Percentiles rank a stretch among this genome's conserved stretches.
These are phyloP conservation scores for Chlorella sp. DNA, from an alignment of 139 green algal genomes.

Conservation along the genomic window DNA sequence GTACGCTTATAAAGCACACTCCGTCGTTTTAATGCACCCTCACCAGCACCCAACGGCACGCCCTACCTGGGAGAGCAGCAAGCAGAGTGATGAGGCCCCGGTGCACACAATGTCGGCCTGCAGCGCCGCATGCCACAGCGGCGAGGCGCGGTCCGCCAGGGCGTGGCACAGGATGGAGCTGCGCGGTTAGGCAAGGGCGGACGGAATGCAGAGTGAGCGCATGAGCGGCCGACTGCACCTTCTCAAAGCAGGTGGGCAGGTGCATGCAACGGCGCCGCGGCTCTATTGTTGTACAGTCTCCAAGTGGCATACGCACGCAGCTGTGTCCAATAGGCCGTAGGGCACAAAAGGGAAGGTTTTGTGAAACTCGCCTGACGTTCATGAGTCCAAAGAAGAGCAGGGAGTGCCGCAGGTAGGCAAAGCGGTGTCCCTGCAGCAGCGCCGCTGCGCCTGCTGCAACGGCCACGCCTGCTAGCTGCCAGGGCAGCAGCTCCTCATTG, in stretches of 20 bases:
- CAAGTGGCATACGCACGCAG: too few relatives aligned
- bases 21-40: too few relatives aligned
- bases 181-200: neutral
- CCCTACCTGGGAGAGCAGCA: constrained; percentile 12
- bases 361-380: neutral
- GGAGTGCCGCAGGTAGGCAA: constrained; percentile 4
- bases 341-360: too few relatives aligned
- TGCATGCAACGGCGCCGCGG: neutral
- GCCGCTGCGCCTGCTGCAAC: neutral
- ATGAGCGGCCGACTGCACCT: neutral
- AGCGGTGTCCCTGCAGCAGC: neutral
- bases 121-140: neutral
- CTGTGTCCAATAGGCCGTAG: too few relatives aligned
- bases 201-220: neutral
- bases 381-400: neutral
- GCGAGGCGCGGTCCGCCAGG: neutral
- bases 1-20: neutral
- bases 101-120: constrained; percentile 7
- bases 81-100: constrained; percentile 14
- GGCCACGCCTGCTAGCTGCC: neutral
- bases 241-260: neutral
- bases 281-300: neutral
- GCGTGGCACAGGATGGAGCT: constrained; percentile 20
- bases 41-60: neutral
- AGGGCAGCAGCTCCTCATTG: constrained; percentile 6